These are phyloP conservation scores for Ambrosia trifida DNA, from an alignment of 129 eudicot genomes.

Conservation along the genomic window DNA sequence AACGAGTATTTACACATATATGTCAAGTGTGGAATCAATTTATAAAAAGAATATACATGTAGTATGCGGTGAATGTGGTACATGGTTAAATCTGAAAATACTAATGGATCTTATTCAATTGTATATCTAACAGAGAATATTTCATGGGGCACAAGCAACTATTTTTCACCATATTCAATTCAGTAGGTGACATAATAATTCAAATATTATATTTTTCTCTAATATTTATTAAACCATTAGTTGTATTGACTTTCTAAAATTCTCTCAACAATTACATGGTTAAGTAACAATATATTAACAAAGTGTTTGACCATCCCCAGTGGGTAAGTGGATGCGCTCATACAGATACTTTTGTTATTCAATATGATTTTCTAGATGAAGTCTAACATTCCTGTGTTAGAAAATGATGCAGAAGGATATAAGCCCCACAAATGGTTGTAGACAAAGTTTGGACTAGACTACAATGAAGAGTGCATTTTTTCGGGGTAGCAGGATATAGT, in stretches of 20 bases:
- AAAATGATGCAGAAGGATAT: too few relatives aligned
- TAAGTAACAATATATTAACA: too few relatives aligned
- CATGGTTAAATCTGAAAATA: neutral
- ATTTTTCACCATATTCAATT: neutral
- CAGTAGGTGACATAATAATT: neutral
- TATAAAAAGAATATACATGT: neutral
- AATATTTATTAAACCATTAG: neutral
- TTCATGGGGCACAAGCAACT: neutral
- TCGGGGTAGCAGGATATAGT: too few relatives aligned
- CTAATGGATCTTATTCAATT: neutral
- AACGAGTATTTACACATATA: neutral
- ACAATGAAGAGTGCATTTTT: too few relatives aligned
- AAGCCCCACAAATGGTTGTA: too few relatives aligned
- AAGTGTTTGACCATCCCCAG: neutral
- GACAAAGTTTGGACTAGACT: too few relatives aligned
- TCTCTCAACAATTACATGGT: neutral
- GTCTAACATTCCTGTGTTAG: neutral
- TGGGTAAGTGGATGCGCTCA: neutral
- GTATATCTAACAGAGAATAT: neutral
- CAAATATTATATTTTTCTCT: neutral
- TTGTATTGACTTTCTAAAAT: neutral
- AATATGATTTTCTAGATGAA: neutral
- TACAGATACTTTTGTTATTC: neutral
- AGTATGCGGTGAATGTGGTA: neutral
- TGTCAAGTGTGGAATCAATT: constrained; percentile 7